Evolutionary conservation across 2,329 filamentous ascomycete species (phyloP), one percentile per base, ranked within the genome.

Genomic region (Aspergillus uvarum): DNA sequence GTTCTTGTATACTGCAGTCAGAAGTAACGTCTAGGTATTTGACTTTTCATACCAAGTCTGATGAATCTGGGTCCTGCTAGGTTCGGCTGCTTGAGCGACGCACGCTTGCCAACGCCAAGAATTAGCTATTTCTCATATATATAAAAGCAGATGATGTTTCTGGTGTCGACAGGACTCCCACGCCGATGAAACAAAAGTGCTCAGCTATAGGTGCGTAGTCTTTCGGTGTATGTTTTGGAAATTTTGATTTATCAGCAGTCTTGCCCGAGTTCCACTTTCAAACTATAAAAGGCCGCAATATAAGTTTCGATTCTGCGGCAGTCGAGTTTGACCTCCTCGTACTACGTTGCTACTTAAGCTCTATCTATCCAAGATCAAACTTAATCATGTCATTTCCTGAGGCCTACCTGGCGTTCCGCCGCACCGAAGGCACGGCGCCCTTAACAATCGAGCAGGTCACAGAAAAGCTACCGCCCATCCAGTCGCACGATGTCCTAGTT

Each of bases 401-500:
- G 38, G 19, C 12, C 7, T 44, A 44, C 14, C 38, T 19, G 8
- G 38, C 38, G 16, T 44, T n/a, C 16, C 38, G 38, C 38, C 38
- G 38, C 16, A 44, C 38, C 5, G 38, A 44, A 16, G 38, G 38
- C 38, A 44, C 38, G 5, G 38, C 38, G 14, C 38, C 38, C 16
- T 19, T 44, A 5, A 44, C 38, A 12, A 19, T 44, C 16, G 38
- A 44, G 38, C 38, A 44, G 38, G 38, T 44, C 5, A 44, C 38
- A 44, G 38, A 44, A 44, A 16, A 44, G 38, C 38, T 19, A 1
- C 38, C 38, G 16, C 38, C 38, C 38, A 19, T 44, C 14, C 5
- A 44, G 38, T 19, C 38, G 56, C 82, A 83, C 62, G 85, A 91
- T 22, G 87, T 90, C 11, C 81, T 91, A 21, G 84, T 91, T 66